Evolutionary conservation across 23 red algal species (phyloP).

Genomic region (Rhodosorus marinus): DNA sequence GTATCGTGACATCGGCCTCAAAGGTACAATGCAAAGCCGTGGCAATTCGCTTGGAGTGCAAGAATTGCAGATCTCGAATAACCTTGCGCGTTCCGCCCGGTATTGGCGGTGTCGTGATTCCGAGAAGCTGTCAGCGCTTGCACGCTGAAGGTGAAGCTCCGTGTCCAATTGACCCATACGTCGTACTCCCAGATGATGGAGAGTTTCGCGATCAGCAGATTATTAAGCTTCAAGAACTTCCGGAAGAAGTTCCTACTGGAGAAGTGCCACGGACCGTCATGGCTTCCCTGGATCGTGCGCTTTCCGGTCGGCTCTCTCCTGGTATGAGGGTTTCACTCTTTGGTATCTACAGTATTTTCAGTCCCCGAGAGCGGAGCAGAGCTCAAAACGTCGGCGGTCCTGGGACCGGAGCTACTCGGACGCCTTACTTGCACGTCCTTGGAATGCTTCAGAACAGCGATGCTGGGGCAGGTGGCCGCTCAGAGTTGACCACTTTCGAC

Average conservation of each 20-base stretch:
- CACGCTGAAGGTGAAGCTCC: slow-evolving; percentile 21
- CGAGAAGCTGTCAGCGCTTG: slow-evolving; percentile 41
- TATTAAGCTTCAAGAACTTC: slow-evolving; percentile 96
- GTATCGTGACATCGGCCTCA: slow-evolving; percentile 82
- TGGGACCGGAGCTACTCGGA: slow-evolving; percentile 20
- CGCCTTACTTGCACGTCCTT: slow-evolving; percentile 72
- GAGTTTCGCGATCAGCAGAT: slow-evolving; percentile 71
- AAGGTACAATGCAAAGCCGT: slow-evolving; percentile 64
- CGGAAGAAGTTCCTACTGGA: slow-evolving; percentile 89
- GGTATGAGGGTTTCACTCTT: slow-evolving; percentile 63
- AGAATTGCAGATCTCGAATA: slow-evolving; percentile 58
- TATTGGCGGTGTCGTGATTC: slow-evolving; percentile 64
- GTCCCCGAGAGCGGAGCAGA: too few species aligned
- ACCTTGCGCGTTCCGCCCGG: slow-evolving; percentile 52
- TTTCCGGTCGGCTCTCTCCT: slow-evolving; percentile 52
- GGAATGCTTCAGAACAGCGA: slow-evolving; percentile 40
- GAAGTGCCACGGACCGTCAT: slow-evolving; percentile 84
- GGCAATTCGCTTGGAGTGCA: slow-evolving; percentile 43
- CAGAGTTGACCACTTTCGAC: slow-evolving; percentile 22
- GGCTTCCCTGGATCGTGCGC: slow-evolving; percentile 46
- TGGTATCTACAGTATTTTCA: slow-evolving; percentile 68
- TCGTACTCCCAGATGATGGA: slow-evolving; percentile 68
- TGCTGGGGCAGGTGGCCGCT: slow-evolving; percentile 37
- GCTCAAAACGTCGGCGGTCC: slow-evolving; percentile 14
- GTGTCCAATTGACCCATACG: slow-evolving; percentile 83